A percentile compares a stretch with the other conserved stretches of the same genome.
phyloP scores from a whole-genome alignment of 2,329 filamentous ascomycete species.

The Monosporascus sp. region DNA sequence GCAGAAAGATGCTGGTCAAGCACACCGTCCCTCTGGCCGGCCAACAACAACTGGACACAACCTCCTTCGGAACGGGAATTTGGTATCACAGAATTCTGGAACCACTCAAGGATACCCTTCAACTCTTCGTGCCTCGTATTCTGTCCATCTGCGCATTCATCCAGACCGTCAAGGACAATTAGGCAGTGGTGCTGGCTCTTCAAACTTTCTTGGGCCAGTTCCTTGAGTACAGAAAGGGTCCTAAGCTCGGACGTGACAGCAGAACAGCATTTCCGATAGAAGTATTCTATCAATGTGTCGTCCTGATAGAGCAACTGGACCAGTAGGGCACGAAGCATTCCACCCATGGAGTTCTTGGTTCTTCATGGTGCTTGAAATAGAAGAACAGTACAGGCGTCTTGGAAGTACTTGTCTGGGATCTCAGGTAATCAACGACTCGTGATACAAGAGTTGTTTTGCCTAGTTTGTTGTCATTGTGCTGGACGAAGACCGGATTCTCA shows the following conservation, averaged over 20 bases:
- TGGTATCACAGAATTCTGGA: slow-evolving; percentile 1
- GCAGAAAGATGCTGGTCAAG: slow-evolving; percentile 1
- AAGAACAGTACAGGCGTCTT: slow-evolving; percentile 2
- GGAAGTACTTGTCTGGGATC: background rate
- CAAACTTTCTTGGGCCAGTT: background rate
- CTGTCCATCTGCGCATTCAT: slow-evolving; percentile 2
- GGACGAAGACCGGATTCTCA: background rate
- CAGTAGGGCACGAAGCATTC: slow-evolving; percentile 6
- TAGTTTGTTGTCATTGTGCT: background rate
- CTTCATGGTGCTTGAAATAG: slow-evolving; percentile 7
- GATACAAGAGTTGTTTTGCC: slow-evolving; percentile 8
- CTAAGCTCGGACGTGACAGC: background rate
- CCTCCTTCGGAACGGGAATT: background rate
- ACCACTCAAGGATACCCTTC: slow-evolving; percentile 1
- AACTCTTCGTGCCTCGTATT: background rate
- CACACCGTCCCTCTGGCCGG: slow-evolving; percentile 4
- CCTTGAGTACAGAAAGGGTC: background rate
- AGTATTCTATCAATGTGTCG: background rate
- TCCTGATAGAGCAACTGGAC: slow-evolving; percentile 2
- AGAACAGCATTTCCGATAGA: slow-evolving; percentile 1
- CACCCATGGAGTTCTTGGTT: slow-evolving; percentile 3
- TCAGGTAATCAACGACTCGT: slow-evolving; percentile 3
- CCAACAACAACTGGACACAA: slow-evolving; percentile 1
- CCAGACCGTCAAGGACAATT: slow-evolving; percentile 6
- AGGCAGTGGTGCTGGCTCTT: slow-evolving; percentile 1